Evolutionary conservation across 768 basidiomycete genomes (phyloP), one percentile per base, ranked within the genome.

Genomic region (Trametes maxima): DNA sequence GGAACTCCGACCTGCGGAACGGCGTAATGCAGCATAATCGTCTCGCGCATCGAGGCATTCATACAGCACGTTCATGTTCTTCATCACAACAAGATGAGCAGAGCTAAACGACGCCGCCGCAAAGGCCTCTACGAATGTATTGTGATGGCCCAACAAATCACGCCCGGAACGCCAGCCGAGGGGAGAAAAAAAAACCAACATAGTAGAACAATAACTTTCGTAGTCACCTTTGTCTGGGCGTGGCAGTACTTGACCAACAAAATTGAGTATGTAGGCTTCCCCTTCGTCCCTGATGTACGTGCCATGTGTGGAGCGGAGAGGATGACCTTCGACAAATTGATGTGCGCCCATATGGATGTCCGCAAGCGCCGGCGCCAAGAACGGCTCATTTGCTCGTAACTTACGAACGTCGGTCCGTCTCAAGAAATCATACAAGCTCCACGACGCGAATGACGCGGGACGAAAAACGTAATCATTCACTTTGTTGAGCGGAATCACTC

Each of bases 1-100:
- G n/a, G n/a, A n/a, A n/a, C n/a, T n/a, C n/a, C n/a, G n/a, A 46
- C 19, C 10, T 24, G 1, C 24, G 1, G 6, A 46, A 1, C 13
- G 21, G 45, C 51, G 3, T 21, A 37, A n/a, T 1, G 37, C 50
- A 5, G 50, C 19, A 22, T 37, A 60, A 14, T 54, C 51, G 24
- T 60, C 59, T 3, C 59, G 22, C 5, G 50, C 44, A 22, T 60
- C 59, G 22, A 28, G 21, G 35, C 59, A 60, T 22, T 60, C 59
- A 24, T 46, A 46, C 2, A 46, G 22, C 13, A 46, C 45, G 21
- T 24, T 24, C 45, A 46, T 46, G 14, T 46, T 46, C 13, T 46
- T 46, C 45, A 46, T 46, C 1, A 46, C 22, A 11, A 6, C 11
- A 3, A 46, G 4, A 24, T 46, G 45, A 4, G 21, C 45, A 6